phyloP scores from a whole-genome alignment of 768 basidiomycete genomes.

The Pulveroboletus sp. region DNA sequence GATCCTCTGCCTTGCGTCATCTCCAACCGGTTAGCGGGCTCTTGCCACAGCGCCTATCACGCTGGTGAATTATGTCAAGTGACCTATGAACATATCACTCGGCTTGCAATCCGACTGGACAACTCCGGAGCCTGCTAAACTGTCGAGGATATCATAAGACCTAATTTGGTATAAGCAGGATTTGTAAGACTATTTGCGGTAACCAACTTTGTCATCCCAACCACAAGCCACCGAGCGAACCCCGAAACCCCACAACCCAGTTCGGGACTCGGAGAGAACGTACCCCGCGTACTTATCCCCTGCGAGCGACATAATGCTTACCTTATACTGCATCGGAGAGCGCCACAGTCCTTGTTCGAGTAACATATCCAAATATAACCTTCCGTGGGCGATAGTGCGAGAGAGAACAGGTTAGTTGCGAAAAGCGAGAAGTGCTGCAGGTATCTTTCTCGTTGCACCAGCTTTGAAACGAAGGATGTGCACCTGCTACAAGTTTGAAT shows the following conservation, averaged over 20 bases:
- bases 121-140: constrained; percentile 71
- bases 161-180: constrained; percentile 35
- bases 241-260: constrained; percentile 82
- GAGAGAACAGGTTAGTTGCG: constrained; percentile 64
- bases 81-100: constrained; percentile 45
- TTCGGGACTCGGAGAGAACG: constrained; percentile 70
- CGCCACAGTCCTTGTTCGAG: background rate
- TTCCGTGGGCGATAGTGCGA: constrained; percentile 74
- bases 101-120: constrained; percentile 50
- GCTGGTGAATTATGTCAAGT: background rate
- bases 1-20: constrained; percentile 82
- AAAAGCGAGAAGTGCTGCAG: constrained; percentile 78
- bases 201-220: constrained; percentile 79
- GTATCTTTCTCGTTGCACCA: constrained; percentile 16
- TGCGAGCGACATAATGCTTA: constrained; percentile 63
- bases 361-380: constrained; percentile 65
- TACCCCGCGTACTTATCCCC: constrained; percentile 59
- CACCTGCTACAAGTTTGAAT: constrained; percentile 73
- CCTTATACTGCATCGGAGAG: constrained; percentile 57
- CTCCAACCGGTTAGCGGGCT: constrained; percentile 81
- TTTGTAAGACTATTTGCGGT: background rate
- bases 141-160: constrained; percentile 73
- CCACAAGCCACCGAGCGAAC: constrained; percentile 78
- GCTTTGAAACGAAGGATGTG: constrained; percentile 11
- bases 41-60: constrained; percentile 74